phyloP scores from a whole-genome alignment of 2,329 filamentous ascomycete species.

The Tolypocladium inflatum region DNA sequence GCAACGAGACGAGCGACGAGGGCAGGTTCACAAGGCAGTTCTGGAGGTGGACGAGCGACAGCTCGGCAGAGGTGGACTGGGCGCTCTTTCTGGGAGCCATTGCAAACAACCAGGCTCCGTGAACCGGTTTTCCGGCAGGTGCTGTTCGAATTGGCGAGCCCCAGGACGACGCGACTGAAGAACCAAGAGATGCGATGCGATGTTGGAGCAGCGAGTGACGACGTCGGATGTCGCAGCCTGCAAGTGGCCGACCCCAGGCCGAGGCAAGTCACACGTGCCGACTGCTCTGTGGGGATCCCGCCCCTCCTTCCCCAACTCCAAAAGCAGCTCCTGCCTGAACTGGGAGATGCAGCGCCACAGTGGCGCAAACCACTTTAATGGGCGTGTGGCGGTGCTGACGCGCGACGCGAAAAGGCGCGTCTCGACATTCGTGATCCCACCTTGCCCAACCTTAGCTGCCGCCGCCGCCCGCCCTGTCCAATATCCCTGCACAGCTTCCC shows the following conservation, averaged over 20 bases:
- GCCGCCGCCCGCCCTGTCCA: background rate
- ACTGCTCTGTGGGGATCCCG: constrained; percentile 6
- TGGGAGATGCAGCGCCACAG: background rate
- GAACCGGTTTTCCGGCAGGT: background rate
- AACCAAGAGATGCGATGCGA: background rate
- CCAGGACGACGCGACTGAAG: constrained; percentile 1
- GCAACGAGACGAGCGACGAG: constrained; percentile 68
- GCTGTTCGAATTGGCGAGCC: background rate
- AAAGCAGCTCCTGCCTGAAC: background rate
- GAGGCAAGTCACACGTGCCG: constrained; percentile 26
- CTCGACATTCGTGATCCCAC: constrained; percentile 1
- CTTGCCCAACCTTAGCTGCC: background rate
- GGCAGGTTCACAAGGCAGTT: constrained; percentile 94
- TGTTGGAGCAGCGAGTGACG: background rate
- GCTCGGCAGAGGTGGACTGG: constrained; percentile 65
- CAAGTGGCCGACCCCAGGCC: constrained; percentile 10
- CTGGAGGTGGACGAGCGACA: constrained; percentile 79
- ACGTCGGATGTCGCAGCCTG: background rate
- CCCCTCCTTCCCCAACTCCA: background rate
- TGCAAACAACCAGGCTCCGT: constrained; percentile 5
- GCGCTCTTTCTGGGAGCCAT: constrained; percentile 45
- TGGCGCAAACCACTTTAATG: constrained; percentile 5
- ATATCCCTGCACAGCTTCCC: constrained; percentile 17
- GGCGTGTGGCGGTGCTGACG: constrained; percentile 14
- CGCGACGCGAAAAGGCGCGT: constrained; percentile 27